Percentiles rank a stretch among this genome's conserved stretches.
phyloP scores from a whole-genome alignment of 169 alveolate genomes.

The Plasmodium berghei region DNA sequence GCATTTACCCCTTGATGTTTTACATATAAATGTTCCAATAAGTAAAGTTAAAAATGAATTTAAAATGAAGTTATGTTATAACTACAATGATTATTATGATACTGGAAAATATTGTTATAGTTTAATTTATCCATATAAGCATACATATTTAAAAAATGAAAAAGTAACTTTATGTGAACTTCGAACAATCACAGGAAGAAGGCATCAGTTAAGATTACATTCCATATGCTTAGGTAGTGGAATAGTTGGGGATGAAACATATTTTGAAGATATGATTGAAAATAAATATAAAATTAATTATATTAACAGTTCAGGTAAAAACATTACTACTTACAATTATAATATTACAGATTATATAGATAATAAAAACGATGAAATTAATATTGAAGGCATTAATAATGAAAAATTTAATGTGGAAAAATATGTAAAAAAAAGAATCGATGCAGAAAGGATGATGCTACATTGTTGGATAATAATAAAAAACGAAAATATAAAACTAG shows the following conservation, averaged over 20 bases:
- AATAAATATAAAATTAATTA: constrained; percentile 51
- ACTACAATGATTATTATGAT: constrained; percentile 66
- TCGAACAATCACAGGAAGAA: constrained; percentile 73
- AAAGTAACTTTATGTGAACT: constrained; percentile 72
- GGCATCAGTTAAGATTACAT: constrained; percentile 74
- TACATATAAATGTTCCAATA: constrained; percentile 62
- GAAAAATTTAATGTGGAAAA: not conserved
- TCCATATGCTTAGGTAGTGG: constrained; percentile 58
- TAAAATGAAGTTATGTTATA: constrained; percentile 75
- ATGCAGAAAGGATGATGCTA: constrained; percentile 71
- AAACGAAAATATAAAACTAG: constrained; percentile 13
- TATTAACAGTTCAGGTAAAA: not conserved
- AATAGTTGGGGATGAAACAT: constrained; percentile 76
- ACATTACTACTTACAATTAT: not conserved
- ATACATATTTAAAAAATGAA: constrained; percentile 56
- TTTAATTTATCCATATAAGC: constrained; percentile 62
- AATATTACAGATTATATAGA: not conserved
- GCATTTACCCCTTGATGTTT: constrained; percentile 63
- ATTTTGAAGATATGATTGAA: constrained; percentile 69
- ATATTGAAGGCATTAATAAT: not conserved
- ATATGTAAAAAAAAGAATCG: constrained; percentile 23
- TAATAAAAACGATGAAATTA: not conserved
- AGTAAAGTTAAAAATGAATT: constrained; percentile 61
- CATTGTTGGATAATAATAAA: constrained; percentile 71
- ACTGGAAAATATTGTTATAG: constrained; percentile 74